Evolutionary conservation across 805 yeast genomes (phyloP).

Genomic region (Ogataea polymorpha): DNA sequence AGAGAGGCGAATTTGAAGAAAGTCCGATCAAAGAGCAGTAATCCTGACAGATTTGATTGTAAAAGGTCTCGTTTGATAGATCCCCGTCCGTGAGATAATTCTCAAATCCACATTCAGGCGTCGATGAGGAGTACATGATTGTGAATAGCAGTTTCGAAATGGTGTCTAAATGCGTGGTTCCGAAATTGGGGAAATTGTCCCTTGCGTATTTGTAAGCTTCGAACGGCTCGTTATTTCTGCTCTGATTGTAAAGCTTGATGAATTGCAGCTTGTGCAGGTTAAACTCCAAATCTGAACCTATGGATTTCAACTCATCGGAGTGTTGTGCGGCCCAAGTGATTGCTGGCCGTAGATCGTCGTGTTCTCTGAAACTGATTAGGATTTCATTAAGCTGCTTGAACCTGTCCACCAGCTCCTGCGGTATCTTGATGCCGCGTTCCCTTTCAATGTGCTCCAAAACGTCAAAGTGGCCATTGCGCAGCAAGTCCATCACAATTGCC

Average conservation of each 20-base stretch:
- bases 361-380: constrained; percentile 33
- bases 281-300: constrained; percentile 45
- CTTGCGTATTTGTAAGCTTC: constrained; percentile 45
- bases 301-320: constrained; percentile 23
- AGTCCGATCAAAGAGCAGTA: constrained; percentile 48
- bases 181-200: constrained; percentile 37
- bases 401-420: constrained; percentile 30
- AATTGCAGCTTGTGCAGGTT: constrained; percentile 43
- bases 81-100: constrained; percentile 6
- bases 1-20: constrained; percentile 52
- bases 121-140: constrained; percentile 23
- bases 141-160: constrained; percentile 45
- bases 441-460: constrained; percentile 25
- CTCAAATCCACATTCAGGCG: constrained; percentile 8
- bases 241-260: constrained; percentile 29
- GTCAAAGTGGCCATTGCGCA: constrained; percentile 32
- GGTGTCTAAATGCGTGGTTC: constrained; percentile 37
- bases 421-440: constrained; percentile 29
- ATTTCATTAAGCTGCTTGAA: constrained; percentile 44
- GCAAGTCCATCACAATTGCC: constrained; percentile 32
- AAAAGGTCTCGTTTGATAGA: constrained; percentile 16
- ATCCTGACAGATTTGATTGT: constrained; percentile 39
- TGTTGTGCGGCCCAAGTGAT: constrained; percentile 44
- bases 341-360: constrained; percentile 42
- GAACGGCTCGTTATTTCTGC: constrained; percentile 19